A percentile compares a stretch with the other conserved stretches of the same genome.
These are phyloP conservation scores for Mucor irregularis DNA, from an alignment of 371 early-diverging fungal species.

Conservation along the genomic window DNA sequence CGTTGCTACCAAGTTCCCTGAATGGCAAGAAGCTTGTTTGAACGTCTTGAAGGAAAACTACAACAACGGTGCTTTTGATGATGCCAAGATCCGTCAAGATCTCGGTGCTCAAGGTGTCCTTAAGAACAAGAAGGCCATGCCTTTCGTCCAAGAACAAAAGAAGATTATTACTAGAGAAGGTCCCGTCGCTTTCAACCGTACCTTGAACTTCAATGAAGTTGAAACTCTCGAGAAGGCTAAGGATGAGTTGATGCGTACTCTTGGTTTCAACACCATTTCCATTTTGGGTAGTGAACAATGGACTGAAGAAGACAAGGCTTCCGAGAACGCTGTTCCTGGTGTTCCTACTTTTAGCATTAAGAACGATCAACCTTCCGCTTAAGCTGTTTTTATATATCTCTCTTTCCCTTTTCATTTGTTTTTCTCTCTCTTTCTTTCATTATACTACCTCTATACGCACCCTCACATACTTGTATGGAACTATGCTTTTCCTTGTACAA, in stretches of 20 bases:
- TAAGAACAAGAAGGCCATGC: slow-evolving; percentile 94
- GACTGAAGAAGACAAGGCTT: slow-evolving; percentile 55
- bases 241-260: slow-evolving; percentile 54
- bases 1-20: slow-evolving; percentile 85
- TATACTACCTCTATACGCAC: too few relatives aligned
- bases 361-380: too few relatives aligned
- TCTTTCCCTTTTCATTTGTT: too few relatives aligned
- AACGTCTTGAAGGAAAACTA: slow-evolving; percentile 69
- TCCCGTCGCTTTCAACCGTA: slow-evolving; percentile 76
- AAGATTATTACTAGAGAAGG: slow-evolving; percentile 73
- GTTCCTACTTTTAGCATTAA: slow-evolving; percentile 60
- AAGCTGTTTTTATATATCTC: too few relatives aligned
- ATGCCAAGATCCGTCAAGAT: slow-evolving; percentile 69
- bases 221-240: slow-evolving; percentile 59
- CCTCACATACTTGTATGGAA: too few relatives aligned
- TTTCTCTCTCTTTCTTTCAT: too few relatives aligned
- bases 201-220: slow-evolving; percentile 78
- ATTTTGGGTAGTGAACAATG: slow-evolving; percentile 52
- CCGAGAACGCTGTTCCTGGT: slow-evolving; percentile 69
- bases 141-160: slow-evolving; percentile 83
- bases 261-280: slow-evolving; percentile 41
- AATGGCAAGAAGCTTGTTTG: slow-evolving; percentile 89
- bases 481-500: too few relatives aligned
- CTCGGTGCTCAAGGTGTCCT: slow-evolving; percentile 74
- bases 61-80: slow-evolving; percentile 67